Conservation (phyloP, 225 moss, liverwort and hornwort genomes). For the Asterella californica region DNA sequence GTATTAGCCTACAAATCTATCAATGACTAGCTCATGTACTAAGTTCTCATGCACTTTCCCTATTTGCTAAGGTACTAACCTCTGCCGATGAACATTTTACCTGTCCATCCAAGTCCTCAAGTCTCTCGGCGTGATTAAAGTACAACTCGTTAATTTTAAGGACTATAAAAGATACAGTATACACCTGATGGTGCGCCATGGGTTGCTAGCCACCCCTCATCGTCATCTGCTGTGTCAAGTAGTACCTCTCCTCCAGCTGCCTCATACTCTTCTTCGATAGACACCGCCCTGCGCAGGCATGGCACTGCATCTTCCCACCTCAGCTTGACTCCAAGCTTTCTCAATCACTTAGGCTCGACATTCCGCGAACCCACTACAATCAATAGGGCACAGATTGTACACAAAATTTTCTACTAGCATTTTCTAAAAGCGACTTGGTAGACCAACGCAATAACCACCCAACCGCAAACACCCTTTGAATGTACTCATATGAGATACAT, state of each 20-base stretch:
- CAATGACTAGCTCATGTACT: not conserved
- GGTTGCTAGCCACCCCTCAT: conserved; percentile 93
- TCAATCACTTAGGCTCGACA: conserved; percentile 1
- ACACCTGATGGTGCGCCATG: conserved; percentile 91
- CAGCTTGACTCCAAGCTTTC: conserved; percentile 40
- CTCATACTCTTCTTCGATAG: conserved; percentile 93
- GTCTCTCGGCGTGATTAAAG: not conserved
- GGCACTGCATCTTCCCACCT: conserved; percentile 84
- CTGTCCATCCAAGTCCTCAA: not conserved
- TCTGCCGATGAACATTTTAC: not conserved
- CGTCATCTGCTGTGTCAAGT: conserved; percentile 62
- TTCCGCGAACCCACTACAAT: conserved; percentile 4
- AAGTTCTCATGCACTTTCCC: not conserved
- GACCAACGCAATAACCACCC: not conserved
- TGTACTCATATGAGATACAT: no score
- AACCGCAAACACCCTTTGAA: not conserved
- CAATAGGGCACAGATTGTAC: conserved; percentile 1
- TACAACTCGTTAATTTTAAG: not conserved
- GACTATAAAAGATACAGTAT: not conserved
- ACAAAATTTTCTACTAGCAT: not conserved
- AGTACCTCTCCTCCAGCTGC: conserved; percentile 84
- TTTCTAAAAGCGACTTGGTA: not conserved
- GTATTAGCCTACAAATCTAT: not conserved
- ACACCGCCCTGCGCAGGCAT: conserved; percentile 94
- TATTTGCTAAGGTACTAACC: no score